Conservation (phyloP, 148 eudicot species). For the Chenopodium formosanum region DNA sequence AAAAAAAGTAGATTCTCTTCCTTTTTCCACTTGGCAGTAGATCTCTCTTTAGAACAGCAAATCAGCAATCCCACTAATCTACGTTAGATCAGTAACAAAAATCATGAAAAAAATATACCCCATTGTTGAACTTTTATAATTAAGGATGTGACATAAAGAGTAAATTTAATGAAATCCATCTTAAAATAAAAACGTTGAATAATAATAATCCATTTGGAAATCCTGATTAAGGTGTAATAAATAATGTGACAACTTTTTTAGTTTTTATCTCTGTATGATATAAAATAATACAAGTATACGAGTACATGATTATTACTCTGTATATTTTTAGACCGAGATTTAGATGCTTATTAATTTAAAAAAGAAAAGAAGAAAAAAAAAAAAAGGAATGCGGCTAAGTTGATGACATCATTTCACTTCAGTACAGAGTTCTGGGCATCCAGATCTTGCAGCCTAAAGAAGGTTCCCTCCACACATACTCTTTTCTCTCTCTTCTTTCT, state of each 20-base stretch:
- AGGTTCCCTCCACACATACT: constrained; percentile 18
- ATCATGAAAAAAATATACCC: background rate
- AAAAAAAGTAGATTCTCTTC: constrained; percentile 29
- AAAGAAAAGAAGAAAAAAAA: background rate
- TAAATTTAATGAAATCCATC: no score
- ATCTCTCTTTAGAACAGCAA: constrained; percentile 18
- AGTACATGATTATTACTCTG: no score
- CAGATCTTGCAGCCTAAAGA: constrained; percentile 34
- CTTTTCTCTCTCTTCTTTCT: background rate
- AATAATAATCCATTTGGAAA: no score
- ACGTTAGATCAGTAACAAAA: background rate
- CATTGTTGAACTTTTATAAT: no score
- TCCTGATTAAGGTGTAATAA: no score
- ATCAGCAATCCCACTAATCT: constrained; percentile 12
- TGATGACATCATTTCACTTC: constrained; percentile 28
- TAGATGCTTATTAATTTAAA: no score
- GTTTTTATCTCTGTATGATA: no score
- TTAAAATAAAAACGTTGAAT: no score
- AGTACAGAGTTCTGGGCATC: constrained; percentile 24
- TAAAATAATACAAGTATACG: no score
- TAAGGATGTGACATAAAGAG: no score
- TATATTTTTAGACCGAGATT: no score
- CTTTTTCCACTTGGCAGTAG: constrained; percentile 26
- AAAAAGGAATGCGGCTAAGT: constrained; percentile 9
- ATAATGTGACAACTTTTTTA: no score